Evolutionary conservation across 768 basidiomycete species (phyloP), one percentile per base, ranked within the genome.

Genomic region (Mycena venus): DNA sequence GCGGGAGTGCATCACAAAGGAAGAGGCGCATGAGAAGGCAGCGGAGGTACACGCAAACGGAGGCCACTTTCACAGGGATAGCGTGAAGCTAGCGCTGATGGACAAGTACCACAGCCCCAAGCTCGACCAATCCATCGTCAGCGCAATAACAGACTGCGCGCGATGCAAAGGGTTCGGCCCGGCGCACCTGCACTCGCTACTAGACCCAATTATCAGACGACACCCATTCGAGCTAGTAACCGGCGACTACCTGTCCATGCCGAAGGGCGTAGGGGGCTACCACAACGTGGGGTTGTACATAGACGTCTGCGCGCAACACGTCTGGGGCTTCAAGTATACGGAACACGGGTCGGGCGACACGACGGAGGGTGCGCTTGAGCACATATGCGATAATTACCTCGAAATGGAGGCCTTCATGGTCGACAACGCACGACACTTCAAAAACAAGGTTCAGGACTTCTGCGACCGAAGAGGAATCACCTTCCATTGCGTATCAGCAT

Each of bases 361-460:
- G 4, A 59, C 58, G 10, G 10, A 7, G 34, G n/a, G n/a, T 4
- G 58, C 58, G 21, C 32, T 59, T 2, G 11, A 4, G 8, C 2
- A 19, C 2, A 1, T 38, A 42, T 73, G 23, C n/a, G 32, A 62
- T 0, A 29, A 31, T 6, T 79, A 56, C 69, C 23, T 38, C 0
- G 27, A 63, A 3, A 23, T 19, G 58, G 58, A 59, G 19, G 23
- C 32, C 4, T 59, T 59, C 58, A 21, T n/a, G 58, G 3, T 75
- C 0, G 80, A 82, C 38, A 76, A 79, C 0, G 80, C 81, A 0
- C 47, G 27, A 14, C 81, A 81, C 44, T 82, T 82, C 66, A 36
- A 79, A n/a, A 72, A 72, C 44, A 17, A 36, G 1, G 80, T 80
- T 1, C 36, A 61, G 3, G 71, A 70, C 0, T 65, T 70, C 56